Base-by-base conservation (phyloP, 768 basidiomycete species). In the Suillus fuscotomentosus region DNA sequence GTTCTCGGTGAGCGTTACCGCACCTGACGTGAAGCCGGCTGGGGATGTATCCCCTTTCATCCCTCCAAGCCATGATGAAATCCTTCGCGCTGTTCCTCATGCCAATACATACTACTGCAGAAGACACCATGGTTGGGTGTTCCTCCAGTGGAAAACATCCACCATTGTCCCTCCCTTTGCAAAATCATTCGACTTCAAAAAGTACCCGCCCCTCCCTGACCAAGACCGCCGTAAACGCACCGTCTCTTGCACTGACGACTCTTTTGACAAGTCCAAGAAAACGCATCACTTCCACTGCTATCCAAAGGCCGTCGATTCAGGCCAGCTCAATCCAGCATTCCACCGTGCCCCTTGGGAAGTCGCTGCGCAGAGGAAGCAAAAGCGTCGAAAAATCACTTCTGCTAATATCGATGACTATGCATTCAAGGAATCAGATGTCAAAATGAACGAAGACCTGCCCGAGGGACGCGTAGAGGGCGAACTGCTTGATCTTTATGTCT, bases 281-380 rank as follows among this genome's bases (percentile, higher is more conserved):
- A 90, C 91, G 0, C 93, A 95, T 70, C 93, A 95, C 71, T 94
- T 91, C 69, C 93, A 95, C 73, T 82, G 81, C 62, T 94, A 93
- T 68, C 81, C 81, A 60, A 84, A 81, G 66, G 89, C 90, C 2
- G 83, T 93, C 38, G 89, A 92, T 70, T 82, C 89, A n/a, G 78
- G 81, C 54, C 85, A 84, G 67, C 82, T 94, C 24, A 85, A 83
- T 15, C 86, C 88, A 13, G 86, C 90, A 11, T 82, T 81, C 66
- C 81, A 80, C 41, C 77, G 81, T 47, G 84, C 86, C 63, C 81
- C 84, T 67, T 91, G 91, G 89, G 86, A 87, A 63, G 67, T 76
- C n/a, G 70, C 77, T 39, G 76, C 83, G 61, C 78, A 73, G 39
- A 77, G 78, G 59, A 89, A 88, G 74, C 83, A 82, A 67, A 84